Evolutionary conservation across 768 basidiomycete genomes (phyloP).

Genomic region (Sutorius australiensis): DNA sequence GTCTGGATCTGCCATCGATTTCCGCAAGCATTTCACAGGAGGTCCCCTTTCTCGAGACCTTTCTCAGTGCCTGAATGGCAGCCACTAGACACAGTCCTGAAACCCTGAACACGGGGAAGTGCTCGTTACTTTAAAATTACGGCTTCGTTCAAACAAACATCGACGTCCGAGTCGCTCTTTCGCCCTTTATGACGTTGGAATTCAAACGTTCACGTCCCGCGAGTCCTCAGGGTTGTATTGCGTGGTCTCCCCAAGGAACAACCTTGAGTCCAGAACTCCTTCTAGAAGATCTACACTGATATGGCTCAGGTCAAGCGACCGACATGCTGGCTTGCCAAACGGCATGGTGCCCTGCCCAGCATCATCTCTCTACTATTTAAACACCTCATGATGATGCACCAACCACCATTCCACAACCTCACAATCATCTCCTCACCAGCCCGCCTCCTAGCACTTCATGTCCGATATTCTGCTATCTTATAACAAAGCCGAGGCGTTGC

Average conservation of each 20-base stretch:
- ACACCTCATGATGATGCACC: neutral
- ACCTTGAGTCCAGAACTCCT: too few species aligned
- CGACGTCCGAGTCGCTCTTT: neutral
- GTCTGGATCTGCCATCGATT: too few species aligned
- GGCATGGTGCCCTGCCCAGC: neutral
- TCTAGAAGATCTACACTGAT: too few species aligned
- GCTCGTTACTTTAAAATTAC: neutral
- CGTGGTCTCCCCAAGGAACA: too few species aligned
- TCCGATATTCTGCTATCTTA: constrained; percentile 2
- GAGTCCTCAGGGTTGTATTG: too few species aligned
- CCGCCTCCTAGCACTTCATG: neutral
- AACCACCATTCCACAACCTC: too few species aligned
- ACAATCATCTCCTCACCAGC: neutral
- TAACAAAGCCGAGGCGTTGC: neutral
- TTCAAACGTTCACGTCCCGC: too few species aligned
- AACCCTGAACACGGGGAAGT: neutral
- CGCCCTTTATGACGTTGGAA: neutral
- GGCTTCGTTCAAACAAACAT: too few species aligned
- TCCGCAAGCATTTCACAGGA: neutral
- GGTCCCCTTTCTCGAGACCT: neutral
- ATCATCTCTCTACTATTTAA: neutral
- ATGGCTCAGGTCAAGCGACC: too few species aligned
- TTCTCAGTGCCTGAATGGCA: neutral
- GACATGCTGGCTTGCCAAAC: neutral
- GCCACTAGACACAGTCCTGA: neutral